Percentiles rank a stretch among this genome's conserved stretches.
phyloP scores from a whole-genome alignment of 1,284 basidiomycete genomes.

The Leccinum huronense region DNA sequence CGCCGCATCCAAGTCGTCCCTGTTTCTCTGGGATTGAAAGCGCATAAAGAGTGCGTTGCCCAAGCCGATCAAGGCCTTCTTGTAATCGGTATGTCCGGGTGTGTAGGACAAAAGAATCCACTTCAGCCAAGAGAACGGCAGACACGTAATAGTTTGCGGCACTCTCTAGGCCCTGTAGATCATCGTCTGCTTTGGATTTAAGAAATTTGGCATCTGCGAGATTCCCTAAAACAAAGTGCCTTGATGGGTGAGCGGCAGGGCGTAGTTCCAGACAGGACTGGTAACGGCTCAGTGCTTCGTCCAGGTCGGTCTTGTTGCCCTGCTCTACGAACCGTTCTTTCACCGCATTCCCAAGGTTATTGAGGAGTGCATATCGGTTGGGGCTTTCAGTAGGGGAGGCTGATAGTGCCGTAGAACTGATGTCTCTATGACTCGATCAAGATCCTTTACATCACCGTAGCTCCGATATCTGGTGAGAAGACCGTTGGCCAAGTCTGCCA shows the following conservation, averaged over 20 bases:
- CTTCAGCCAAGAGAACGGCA: conserved; percentile 26
- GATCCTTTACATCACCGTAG: conserved; percentile 24
- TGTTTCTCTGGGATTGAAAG: conserved; percentile 15
- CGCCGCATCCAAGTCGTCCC: conserved; percentile 20
- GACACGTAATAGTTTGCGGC: conserved; percentile 12
- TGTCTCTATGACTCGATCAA: conserved; percentile 21
- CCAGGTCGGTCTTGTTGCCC: conserved; percentile 22
- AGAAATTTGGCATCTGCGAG: conserved; percentile 17
- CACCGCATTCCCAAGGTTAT: conserved; percentile 24
- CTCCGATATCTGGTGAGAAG: conserved; percentile 23
- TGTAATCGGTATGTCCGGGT: conserved; percentile 15
- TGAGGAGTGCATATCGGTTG: conserved; percentile 26
- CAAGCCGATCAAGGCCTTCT: conserved; percentile 16
- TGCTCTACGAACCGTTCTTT: conserved; percentile 19
- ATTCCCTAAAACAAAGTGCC: conserved; percentile 21
- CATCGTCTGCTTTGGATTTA: conserved; percentile 22
- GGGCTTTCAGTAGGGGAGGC: conserved; percentile 6
- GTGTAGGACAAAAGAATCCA: conserved; percentile 13
- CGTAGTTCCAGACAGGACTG: conserved; percentile 26
- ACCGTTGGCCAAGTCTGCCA: conserved; percentile 21
- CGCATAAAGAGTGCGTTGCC: conserved; percentile 17
- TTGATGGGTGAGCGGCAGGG: conserved; percentile 25
- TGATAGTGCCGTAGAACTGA: conserved; percentile 15
- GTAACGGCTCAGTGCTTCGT: conserved; percentile 19
- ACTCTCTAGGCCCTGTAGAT: conserved; percentile 23